Evolutionary conservation across 1,284 basidiomycete species (phyloP).

Genomic region (Athelia psychrophila): DNA sequence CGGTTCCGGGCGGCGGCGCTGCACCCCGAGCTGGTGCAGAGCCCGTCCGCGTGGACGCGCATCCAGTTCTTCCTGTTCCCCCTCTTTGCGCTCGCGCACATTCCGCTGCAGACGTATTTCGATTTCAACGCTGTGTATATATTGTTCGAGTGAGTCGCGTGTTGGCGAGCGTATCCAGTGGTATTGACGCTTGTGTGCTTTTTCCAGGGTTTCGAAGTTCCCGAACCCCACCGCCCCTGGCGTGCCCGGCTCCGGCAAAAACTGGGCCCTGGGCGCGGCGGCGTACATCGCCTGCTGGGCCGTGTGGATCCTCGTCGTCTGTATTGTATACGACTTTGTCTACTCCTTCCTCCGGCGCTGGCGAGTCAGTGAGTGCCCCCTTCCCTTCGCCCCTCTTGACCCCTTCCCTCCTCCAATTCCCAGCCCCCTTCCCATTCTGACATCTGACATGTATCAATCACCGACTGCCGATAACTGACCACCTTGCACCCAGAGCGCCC

Average conservation of each 20-base stretch:
- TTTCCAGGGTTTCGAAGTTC: constrained; percentile 58
- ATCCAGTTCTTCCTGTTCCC: constrained; percentile 68
- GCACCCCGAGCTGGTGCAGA: constrained; percentile 61
- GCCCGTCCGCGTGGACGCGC: constrained; percentile 51
- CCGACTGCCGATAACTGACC: too few relatives aligned
- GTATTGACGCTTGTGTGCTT: too few relatives aligned
- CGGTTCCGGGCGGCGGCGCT: constrained; percentile 62
- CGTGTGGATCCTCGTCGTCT: constrained; percentile 73
- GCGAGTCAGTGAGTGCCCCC: constrained; percentile 71
- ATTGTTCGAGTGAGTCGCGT: constrained; percentile 63
- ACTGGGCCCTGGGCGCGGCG: constrained; percentile 76
- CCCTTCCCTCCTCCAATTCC: constrained; percentile 2
- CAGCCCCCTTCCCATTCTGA: constrained; percentile 2
- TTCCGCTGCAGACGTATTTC: constrained; percentile 74
- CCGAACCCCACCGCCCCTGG: constrained; percentile 67
- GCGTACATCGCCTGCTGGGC: constrained; percentile 79
- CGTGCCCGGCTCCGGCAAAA: constrained; percentile 63
- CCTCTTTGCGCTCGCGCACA: constrained; percentile 63
- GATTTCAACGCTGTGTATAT: constrained; percentile 81
- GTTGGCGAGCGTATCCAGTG: constrained; percentile 8
- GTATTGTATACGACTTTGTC: constrained; percentile 75
- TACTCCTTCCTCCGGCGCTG: constrained; percentile 80
- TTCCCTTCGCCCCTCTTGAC: background rate
- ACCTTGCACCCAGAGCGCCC: constrained; percentile 60
- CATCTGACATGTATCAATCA: too few relatives aligned